phyloP scores from a whole-genome alignment of 129 eudicot genomes.

The Flaveria ramosissima region DNA sequence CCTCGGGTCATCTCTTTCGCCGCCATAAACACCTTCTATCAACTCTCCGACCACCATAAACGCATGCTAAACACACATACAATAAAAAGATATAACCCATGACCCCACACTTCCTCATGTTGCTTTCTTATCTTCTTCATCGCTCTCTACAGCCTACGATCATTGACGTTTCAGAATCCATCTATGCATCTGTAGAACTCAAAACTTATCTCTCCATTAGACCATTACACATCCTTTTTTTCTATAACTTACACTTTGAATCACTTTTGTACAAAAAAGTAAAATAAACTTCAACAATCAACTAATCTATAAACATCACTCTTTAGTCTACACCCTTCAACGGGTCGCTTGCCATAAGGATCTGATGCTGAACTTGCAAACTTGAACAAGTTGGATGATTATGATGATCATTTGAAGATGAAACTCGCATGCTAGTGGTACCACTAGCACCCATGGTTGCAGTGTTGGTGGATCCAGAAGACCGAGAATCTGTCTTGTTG shows the following conservation, averaged over 20 bases:
- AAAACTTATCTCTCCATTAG: slow-evolving; percentile 6
- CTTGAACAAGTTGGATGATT: slow-evolving; percentile 4
- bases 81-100: too few species aligned
- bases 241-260: slow-evolving; percentile 9
- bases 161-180: not conserved
- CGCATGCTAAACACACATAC: too few species aligned
- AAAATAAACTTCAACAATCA: slow-evolving; percentile 27
- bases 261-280: slow-evolving; percentile 27
- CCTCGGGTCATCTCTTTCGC: too few species aligned
- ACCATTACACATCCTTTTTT: slow-evolving; percentile 3
- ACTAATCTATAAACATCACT: slow-evolving; percentile 26
- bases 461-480: slow-evolving; percentile 37
- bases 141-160: too few species aligned
- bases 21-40: too few species aligned
- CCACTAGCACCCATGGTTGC: slow-evolving; percentile 40
- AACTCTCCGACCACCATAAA: too few species aligned
- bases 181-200: slow-evolving; percentile 11
- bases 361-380: slow-evolving; percentile 36
- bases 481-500: slow-evolving; percentile 23
- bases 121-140: too few species aligned
- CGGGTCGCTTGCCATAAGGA: slow-evolving; percentile 63
- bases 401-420: slow-evolving; percentile 22
- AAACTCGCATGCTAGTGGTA: slow-evolving; percentile 39
- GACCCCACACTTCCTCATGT: too few species aligned
- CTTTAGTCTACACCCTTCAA: slow-evolving; percentile 30